Evolutionary conservation across 202 grass and related monocot species (phyloP), one percentile per base, ranked within the genome.

Genomic region (Cymbopogon flexuosus): DNA sequence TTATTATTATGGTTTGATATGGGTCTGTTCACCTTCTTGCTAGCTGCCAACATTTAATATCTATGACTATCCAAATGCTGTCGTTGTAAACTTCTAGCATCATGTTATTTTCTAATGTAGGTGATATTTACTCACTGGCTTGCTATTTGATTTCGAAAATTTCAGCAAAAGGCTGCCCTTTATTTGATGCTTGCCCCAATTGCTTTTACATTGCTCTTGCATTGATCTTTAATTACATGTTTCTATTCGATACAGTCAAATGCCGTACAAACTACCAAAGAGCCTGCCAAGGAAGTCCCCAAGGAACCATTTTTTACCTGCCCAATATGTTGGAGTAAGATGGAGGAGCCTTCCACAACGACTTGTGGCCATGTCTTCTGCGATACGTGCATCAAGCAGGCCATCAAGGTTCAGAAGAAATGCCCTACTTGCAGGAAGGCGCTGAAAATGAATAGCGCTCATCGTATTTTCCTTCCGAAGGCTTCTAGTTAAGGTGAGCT

Each of bases 311-410:
- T 36, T 29, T 99, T 99, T 84, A 85, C 43, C 41, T 99, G 96
- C 39, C 92, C 96, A n/a, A 72, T 99, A 65, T 99, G 96, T 74
- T 79, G 80, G 96, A 90, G 69, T 89, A 84, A 87, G 57, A 61
- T 99, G 76, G 81, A 88, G 7, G 83, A 91, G 18, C 81, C 92
- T 7, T 89, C 92, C 19, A 91, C 96, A 58, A 96, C 96, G 24
- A 87, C 76, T 58, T 99, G 96, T 65, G 92, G 96, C 22, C 96
- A 96, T 83, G 78, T 99, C 49, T 99, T 96, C 70, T 96, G 96
- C 69, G 13, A 75, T 0, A 78, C 22, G 49, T 99, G 96, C 83
- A 99, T 96, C 23, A 93, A 86, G 45, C 24, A 90, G 34, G 77
- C 96, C 23, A 90, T 99, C 35, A 70, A 93, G 65, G 10, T 77